These are phyloP conservation scores for Fistulina hepatica DNA, from an alignment of 1,284 basidiomycete species.

Conservation along the genomic window DNA sequence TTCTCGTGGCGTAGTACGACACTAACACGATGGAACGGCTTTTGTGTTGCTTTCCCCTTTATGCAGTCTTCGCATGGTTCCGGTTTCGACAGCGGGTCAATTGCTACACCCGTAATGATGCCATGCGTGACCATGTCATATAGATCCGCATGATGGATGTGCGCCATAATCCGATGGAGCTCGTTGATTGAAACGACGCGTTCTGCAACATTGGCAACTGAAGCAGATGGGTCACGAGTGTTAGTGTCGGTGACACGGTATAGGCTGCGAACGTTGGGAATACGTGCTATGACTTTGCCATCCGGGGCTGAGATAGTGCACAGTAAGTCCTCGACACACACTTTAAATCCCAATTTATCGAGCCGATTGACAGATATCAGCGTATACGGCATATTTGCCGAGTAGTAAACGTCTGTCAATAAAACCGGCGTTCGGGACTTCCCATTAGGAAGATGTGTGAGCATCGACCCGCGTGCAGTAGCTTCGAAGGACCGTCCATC, in stretches of 20 bases:
- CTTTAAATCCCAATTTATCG: constrained; percentile 7
- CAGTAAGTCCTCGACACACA: constrained; percentile 8
- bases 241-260: constrained; percentile 5
- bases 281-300: constrained; percentile 6
- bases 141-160: not conserved
- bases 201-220: not conserved
- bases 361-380: constrained; percentile 6
- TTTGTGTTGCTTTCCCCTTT: not conserved
- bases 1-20: not conserved
- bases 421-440: constrained; percentile 5
- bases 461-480: not conserved
- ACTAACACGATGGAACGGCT: constrained; percentile 2
- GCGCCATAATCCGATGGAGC: constrained; percentile 7
- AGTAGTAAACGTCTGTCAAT: constrained; percentile 6
- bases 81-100: constrained; percentile 2
- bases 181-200: constrained; percentile 3
- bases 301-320: constrained; percentile 5
- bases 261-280: constrained; percentile 8
- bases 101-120: constrained; percentile 3
- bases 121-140: constrained; percentile 8
- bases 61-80: constrained; percentile 3
- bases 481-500: not conserved
- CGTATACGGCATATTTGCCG: constrained; percentile 8
- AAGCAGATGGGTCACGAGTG: not conserved
- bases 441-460: constrained; percentile 8